Evolutionary conservation across 495 filamentous ascomycete genomes (phyloP).

Genomic region (Tuber umbilicatum): DNA sequence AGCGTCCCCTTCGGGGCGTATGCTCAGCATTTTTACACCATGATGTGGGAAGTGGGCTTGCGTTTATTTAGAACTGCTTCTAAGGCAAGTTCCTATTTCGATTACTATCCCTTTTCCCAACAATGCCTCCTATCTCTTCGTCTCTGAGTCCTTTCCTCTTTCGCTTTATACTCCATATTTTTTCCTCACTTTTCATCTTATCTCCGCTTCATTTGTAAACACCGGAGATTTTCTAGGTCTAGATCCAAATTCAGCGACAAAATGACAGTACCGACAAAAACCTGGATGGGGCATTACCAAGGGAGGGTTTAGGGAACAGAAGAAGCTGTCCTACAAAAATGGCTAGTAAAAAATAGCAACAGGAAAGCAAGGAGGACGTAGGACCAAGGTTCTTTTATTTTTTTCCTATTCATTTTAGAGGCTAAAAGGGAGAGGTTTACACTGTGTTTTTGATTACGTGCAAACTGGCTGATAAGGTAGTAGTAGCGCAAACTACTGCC

Average conservation of each 20-base stretch:
- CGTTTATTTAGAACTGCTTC: constrained; percentile 15
- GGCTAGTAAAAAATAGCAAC: no score
- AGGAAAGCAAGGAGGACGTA: background rate
- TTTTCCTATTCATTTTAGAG: constrained; percentile 7
- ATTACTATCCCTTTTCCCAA: no score
- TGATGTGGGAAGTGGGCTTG: constrained; percentile 1
- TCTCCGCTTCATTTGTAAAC: no score
- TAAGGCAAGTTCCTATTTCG: no score
- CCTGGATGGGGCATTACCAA: no score
- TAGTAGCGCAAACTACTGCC: background rate
- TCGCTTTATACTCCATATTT: constrained; percentile 7
- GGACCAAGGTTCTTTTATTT: background rate
- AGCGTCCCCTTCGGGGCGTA: constrained; percentile 9
- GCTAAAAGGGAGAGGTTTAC: no score
- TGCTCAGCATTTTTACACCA: constrained; percentile 7
- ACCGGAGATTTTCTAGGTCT: no score
- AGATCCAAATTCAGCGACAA: no score
- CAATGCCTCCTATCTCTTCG: no score
- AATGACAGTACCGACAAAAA: no score
- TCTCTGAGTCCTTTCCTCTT: constrained; percentile 8
- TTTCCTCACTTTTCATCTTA: background rate
- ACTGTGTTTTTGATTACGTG: background rate
- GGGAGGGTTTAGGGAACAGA: background rate
- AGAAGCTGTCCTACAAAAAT: no score
- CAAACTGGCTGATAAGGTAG: background rate